Conservation (phyloP, 768 basidiomycete species). For the Calvatia gigantea region DNA sequence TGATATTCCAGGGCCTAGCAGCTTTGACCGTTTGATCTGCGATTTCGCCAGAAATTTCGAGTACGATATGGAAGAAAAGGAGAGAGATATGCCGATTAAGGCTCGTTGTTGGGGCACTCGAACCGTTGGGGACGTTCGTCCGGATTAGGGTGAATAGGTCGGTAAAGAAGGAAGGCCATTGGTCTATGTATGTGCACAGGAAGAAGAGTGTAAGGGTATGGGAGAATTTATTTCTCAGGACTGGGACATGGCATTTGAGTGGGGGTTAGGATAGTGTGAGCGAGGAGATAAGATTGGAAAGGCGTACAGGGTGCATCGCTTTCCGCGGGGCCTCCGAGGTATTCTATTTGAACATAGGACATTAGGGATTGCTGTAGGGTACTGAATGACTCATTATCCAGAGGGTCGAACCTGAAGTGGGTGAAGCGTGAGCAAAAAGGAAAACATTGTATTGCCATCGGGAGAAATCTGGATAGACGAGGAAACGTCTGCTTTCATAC, state of each 20-base stretch:
- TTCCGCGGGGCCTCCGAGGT: slow-evolving; percentile 82
- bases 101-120: slow-evolving; percentile 37
- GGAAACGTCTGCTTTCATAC: not conserved
- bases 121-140: slow-evolving; percentile 36
- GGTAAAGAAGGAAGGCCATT: slow-evolving; percentile 84
- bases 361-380: slow-evolving; percentile 74
- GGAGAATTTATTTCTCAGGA: slow-evolving; percentile 92
- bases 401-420: slow-evolving; percentile 50
- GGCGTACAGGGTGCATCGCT: slow-evolving; percentile 75
- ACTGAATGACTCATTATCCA: slow-evolving; percentile 68
- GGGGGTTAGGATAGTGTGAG: not conserved
- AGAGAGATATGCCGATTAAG: slow-evolving; percentile 85
- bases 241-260: slow-evolving; percentile 34
- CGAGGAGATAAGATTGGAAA: slow-evolving; percentile 7
- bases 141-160: slow-evolving; percentile 75
- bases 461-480: not conserved
- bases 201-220: slow-evolving; percentile 89
- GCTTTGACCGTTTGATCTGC: slow-evolving; percentile 92
- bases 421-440: slow-evolving; percentile 10
- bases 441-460: not conserved
- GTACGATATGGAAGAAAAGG: slow-evolving; percentile 86
- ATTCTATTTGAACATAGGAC: slow-evolving; percentile 85
- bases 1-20: slow-evolving; percentile 67
- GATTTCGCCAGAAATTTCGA: slow-evolving; percentile 96
- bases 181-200: slow-evolving; percentile 79